Evolutionary conservation across 306 rosid species (phyloP).

Genomic region (Aeschynomene evenia): DNA sequence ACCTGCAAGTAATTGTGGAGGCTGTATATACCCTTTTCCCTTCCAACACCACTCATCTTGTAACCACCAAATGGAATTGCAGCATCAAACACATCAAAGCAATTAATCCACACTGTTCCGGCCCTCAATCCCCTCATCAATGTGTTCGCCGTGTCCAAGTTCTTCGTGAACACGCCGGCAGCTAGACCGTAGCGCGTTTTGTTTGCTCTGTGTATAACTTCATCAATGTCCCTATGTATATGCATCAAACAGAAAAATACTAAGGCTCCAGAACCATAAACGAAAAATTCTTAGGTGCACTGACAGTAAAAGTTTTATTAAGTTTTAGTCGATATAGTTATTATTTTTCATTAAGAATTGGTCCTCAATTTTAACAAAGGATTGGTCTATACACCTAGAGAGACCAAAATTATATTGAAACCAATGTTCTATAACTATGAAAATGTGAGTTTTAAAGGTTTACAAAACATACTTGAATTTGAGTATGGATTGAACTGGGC

Average conservation of each 20-base stretch:
- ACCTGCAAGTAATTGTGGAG: constrained; percentile 61
- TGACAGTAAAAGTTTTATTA: no score
- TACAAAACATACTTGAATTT: constrained; percentile 47
- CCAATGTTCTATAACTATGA: not conserved
- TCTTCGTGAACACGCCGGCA: constrained; percentile 58
- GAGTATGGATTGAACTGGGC: constrained; percentile 75
- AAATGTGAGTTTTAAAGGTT: not conserved
- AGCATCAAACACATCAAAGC: constrained; percentile 65
- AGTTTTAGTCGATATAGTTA: no score
- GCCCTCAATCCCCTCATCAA: constrained; percentile 51
- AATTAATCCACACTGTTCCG: constrained; percentile 61
- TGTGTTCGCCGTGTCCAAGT: constrained; percentile 52
- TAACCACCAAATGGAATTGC: constrained; percentile 75
- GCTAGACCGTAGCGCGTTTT: constrained; percentile 55
- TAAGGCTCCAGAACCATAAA: no score
- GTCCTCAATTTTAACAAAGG: no score
- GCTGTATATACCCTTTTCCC: constrained; percentile 61
- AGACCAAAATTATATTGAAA: not conserved
- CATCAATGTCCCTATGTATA: constrained; percentile 43
- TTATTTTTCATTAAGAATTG: no score
- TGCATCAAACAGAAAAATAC: not conserved
- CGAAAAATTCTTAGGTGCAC: no score
- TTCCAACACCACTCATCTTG: constrained; percentile 63
- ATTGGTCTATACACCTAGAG: no score
- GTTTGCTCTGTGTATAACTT: constrained; percentile 57